These are phyloP conservation scores for Yamadazyma nakazawae DNA, from an alignment of 805 yeast genomes.

Conservation along the genomic window DNA sequence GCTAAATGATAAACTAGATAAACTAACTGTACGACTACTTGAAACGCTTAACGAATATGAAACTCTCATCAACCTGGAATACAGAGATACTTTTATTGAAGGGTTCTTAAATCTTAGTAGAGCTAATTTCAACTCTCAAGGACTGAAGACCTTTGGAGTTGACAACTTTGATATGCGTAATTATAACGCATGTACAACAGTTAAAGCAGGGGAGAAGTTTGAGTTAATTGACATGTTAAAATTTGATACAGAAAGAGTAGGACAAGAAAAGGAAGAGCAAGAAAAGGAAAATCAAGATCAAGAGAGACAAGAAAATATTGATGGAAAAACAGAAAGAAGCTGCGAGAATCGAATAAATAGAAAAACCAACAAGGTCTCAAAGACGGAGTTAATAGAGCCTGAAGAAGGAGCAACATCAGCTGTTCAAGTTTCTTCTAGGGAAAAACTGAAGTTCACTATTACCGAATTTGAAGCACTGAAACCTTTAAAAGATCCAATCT, in stretches of 20 bases:
- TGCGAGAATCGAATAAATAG: neutral
- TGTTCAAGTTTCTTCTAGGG: neutral
- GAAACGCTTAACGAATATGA: slow-evolving; percentile 34
- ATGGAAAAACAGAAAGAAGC: neutral
- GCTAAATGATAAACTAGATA: neutral
- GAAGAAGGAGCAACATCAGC: neutral
- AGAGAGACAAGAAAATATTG: neutral
- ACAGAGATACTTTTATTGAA: slow-evolving; percentile 21
- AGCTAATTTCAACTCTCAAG: slow-evolving; percentile 39
- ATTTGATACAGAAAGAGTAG: neutral
- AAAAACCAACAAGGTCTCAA: neutral
- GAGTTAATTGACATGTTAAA: slow-evolving; percentile 2
- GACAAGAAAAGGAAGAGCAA: neutral
- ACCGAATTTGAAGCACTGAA: neutral
- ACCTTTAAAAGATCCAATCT: slow-evolving; percentile 29
- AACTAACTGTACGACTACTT: slow-evolving; percentile 21
- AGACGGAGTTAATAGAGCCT: neutral
- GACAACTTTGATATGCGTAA: slow-evolving; percentile 41
- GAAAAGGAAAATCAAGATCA: neutral
- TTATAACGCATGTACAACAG: slow-evolving; percentile 23
- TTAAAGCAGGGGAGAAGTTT: slow-evolving; percentile 7
- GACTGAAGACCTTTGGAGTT: slow-evolving; percentile 31
- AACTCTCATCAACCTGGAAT: slow-evolving; percentile 16
- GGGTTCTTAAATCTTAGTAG: slow-evolving; percentile 44
- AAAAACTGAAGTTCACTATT: neutral